A percentile compares a stretch with the other conserved stretches of the same genome.
phyloP scores from a whole-genome alignment of 257 asterid genomes.

The Henckelia pumila region DNA sequence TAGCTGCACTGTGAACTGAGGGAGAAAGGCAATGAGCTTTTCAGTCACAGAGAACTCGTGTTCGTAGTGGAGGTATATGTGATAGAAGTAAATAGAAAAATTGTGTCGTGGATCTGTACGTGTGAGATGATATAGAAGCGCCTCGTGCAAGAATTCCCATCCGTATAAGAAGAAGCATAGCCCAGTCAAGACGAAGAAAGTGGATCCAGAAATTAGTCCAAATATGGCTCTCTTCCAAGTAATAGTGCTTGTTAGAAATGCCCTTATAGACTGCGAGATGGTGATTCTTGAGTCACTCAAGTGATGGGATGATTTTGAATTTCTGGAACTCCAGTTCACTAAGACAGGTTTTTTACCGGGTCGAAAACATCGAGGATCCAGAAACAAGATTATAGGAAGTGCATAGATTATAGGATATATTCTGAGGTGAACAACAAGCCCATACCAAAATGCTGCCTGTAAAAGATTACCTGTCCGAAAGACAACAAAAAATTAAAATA shows the following conservation, averaged over 20 bases:
- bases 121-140: conserved; percentile 82
- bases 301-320: conserved; percentile 29
- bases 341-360: conserved; percentile 62
- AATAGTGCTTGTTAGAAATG: conserved; percentile 40
- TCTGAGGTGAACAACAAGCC: conserved; percentile 88
- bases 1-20: conserved; percentile 83
- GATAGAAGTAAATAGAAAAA: conserved; percentile 86
- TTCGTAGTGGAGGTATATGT: conserved; percentile 83
- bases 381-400: conserved; percentile 71
- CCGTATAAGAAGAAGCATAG: conserved; percentile 63
- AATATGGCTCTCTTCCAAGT: conserved; percentile 77
- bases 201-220: conserved; percentile 65
- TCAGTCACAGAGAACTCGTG: conserved; percentile 58
- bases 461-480: conserved; percentile 47
- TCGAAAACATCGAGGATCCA: conserved; percentile 56
- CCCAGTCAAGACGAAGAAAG: conserved; percentile 72
- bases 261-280: conserved; percentile 23
- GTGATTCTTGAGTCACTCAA: conserved; percentile 30
- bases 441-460: conserved; percentile 96
- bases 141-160: conserved; percentile 93
- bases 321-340: conserved; percentile 52
- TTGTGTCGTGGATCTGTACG: conserved; percentile 97
- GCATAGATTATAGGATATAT: conserved; percentile 89
- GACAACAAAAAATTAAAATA: conserved; percentile 9
- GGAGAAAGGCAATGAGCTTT: conserved; percentile 82